Percentiles rank a stretch among this genome's conserved stretches.
Evolutionary conservation across 352 stramenopile genomes (phyloP).

Genomic region (Pythium plurisporium): DNA sequence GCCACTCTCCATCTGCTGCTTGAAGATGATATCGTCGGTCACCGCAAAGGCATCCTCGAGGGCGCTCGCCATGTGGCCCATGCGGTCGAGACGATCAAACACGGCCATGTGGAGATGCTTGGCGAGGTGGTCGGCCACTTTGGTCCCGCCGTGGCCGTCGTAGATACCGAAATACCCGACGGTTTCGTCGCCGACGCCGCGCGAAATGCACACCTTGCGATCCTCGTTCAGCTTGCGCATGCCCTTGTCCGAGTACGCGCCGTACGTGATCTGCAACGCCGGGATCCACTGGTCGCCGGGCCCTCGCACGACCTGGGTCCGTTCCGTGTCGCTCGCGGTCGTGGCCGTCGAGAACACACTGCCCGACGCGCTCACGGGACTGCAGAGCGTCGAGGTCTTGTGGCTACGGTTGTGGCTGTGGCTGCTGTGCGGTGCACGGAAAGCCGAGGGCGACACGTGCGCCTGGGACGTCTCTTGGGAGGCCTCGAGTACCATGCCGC

Average conservation of each 20-base stretch:
- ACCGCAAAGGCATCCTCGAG: conserved; percentile 42
- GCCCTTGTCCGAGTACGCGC: conserved; percentile 68
- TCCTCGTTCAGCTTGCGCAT: conserved; percentile 78
- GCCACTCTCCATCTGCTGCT: conserved; percentile 62
- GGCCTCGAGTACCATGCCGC: conserved; percentile 62
- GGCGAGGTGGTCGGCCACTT: conserved; percentile 64
- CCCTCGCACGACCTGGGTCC: conserved; percentile 49
- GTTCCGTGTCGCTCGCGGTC: conserved; percentile 69
- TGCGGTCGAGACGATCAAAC: conserved; percentile 43
- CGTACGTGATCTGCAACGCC: conserved; percentile 54
- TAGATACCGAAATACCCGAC: conserved; percentile 84
- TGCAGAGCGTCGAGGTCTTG: conserved; percentile 4
- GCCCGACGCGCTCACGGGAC: conserved; percentile 44
- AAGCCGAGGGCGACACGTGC: neutral
- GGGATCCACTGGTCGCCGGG: conserved; percentile 49
- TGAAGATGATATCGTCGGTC: conserved; percentile 73
- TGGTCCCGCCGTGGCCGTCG: conserved; percentile 70
- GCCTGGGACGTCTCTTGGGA: conserved; percentile 14
- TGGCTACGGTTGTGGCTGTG: neutral
- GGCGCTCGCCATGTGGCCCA: conserved; percentile 21
- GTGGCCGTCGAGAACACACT: conserved; percentile 75
- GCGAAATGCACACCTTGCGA: conserved; percentile 44
- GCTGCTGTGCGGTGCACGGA: neutral
- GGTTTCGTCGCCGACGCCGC: conserved; percentile 47
- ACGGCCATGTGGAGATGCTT: conserved; percentile 57